phyloP scores from a whole-genome alignment of 2,329 filamentous ascomycete genomes.

The Gaeumannomyces sp. region DNA sequence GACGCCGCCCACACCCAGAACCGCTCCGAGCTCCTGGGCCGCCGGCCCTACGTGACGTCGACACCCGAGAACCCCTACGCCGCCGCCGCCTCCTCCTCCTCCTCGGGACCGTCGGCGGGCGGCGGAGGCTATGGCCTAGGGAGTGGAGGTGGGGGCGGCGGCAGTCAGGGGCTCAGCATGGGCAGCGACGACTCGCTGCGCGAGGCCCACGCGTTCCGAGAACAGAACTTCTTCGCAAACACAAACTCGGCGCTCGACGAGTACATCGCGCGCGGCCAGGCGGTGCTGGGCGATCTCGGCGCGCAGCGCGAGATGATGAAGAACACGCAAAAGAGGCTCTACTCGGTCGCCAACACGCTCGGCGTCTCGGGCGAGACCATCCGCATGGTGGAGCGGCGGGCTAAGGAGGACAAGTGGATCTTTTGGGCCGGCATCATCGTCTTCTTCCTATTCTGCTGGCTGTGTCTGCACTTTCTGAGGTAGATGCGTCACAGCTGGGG shows the following conservation, averaged over 20 bases:
- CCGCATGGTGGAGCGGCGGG: slow-evolving; percentile 87
- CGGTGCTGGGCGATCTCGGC: slow-evolving; percentile 81
- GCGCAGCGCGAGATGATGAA: slow-evolving; percentile 93
- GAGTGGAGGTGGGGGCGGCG: slow-evolving; percentile 25
- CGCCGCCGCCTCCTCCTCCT: slow-evolving; percentile 39
- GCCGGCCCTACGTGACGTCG: slow-evolving; percentile 71
- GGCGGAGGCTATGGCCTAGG: slow-evolving; percentile 27
- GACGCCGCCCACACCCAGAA: slow-evolving; percentile 62
- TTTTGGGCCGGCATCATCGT: slow-evolving; percentile 81
- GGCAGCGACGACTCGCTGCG: slow-evolving; percentile 59
- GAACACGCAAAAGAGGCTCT: slow-evolving; percentile 83
- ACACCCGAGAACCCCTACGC: slow-evolving; percentile 92
- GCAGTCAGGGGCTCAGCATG: slow-evolving; percentile 34
- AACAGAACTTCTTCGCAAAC: slow-evolving; percentile 79
- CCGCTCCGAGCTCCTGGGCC: slow-evolving; percentile 75
- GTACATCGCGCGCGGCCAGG: slow-evolving; percentile 87
- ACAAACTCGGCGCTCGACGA: slow-evolving; percentile 87
- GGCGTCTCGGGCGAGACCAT: slow-evolving; percentile 95
- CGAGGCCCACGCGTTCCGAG: slow-evolving; percentile 77
- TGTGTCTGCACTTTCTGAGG: slow-evolving; percentile 78
- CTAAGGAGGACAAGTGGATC: slow-evolving; percentile 96
- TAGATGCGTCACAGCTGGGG: slow-evolving; percentile 25
- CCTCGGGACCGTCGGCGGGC: slow-evolving; percentile 4
- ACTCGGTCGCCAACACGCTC: slow-evolving; percentile 88
- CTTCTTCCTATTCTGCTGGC: slow-evolving; percentile 88